Base-by-base conservation (phyloP, 169 alveolate species). In the Theileria parva region DNA sequence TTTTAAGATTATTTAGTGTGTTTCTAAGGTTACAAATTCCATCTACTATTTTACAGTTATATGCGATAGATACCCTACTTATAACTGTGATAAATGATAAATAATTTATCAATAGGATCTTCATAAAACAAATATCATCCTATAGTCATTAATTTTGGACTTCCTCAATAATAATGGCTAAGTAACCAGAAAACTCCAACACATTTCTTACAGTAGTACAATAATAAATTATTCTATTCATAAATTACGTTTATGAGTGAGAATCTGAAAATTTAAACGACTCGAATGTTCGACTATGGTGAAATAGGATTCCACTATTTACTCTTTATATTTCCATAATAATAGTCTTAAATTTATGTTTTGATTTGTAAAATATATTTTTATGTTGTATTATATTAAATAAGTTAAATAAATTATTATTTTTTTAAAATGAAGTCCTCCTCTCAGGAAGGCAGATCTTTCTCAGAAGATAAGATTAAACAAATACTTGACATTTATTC, bases 401-500 rank as follows among this genome's bases (percentile, higher is more conserved):
- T 11, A 59, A 5, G 11, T 23, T 59, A 25, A 59, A 59, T 59
- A 59, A 25, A 59, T 59, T 12, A 2, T 15, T 59, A 23, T 59
- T 28, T 23, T 23, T 28, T 15, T 0, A 28, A 59, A 28, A 59
- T 59, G 67, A 59, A 59, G 67, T 25, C 44, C 37, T 59, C 67
- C 37, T 28, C 30, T 23, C 67, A 23, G 6, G 79, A 55, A 37
- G 88, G 71, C 25, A 70, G 81, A n/a, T 55, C 60, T 25, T 28
- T 83, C 23, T 60, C 89, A 30, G 76, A 39, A 44, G 53, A 28
- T 13, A 77, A 78, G 28, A 19, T 83, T 15, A 72, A 67, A 51
- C 25, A 75, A 27, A n/a, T 83, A 30, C 34, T 76, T n/a, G 72
- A 77, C 2, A 80, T 66, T 13, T 76, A 71, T 68, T 81, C 53